Base-by-base conservation (phyloP, 2,329 filamentous ascomycete species). In the Hypoxylon sp. region DNA sequence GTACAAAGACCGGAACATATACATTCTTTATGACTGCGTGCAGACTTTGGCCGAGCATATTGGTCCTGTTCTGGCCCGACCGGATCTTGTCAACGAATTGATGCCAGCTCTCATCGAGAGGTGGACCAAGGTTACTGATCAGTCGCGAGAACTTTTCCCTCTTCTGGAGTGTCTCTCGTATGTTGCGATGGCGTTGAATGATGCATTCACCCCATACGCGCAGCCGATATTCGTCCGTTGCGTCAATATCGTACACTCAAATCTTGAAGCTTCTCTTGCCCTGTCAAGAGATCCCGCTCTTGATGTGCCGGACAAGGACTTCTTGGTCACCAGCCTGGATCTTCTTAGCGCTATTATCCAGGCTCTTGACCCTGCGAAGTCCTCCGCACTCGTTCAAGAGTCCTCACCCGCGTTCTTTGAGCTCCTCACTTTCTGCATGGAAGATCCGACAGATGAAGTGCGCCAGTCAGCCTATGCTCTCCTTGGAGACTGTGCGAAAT, bases 1-100 rank as follows among this genome's bases (percentile, higher is more conserved):
- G 73, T 99, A 97, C 83, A 97, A 99, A 79, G 93, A 97, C 72
- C 88, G 91, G 66, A 99, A 99, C 75, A 97, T 97, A 85, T 97
- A 95, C 75, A 95, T 97, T 45, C 83, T 99, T 23, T 99, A 99
- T 75, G 94, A 99, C 74, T 97, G 94, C 71, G 90, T 99, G 23
- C 94, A 99, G 75, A 99, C 94, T 0, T 78, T 99, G 49, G 94
- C 94, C 3, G 94, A 99, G 71, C 88, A 91, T 66, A 88, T 97
- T 45, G 91, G 91, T 7, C 85, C 87, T 5, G 84, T 88, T 23
- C 78, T 99, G 59, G 88, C 91, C n/a, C 80, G 84, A 55, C 88
- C 88, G 5, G 83, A 92, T 42, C 82, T 96, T n/a, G 86, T 92
- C 29, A 82, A 88, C 57, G 81, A 91, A 61, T 80, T 99, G 51